Evolutionary conservation across 331 rosid species (phyloP).

Genomic region (Arachis monticola): DNA sequence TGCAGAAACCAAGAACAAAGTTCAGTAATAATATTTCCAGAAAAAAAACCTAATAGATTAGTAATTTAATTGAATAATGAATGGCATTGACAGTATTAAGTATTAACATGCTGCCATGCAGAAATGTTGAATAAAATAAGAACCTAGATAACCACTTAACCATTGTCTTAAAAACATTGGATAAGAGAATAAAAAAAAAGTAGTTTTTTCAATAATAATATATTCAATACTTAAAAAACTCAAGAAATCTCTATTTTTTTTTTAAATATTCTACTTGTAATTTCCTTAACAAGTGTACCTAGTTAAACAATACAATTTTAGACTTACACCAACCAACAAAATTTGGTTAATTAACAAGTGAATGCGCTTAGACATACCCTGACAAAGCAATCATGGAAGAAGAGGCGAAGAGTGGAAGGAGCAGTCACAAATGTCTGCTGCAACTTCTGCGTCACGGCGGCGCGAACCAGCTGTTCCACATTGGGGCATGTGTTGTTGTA

Average conservation of each 20-base stretch:
- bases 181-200: too few relatives aligned
- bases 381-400: slow-evolving; percentile 77
- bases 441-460: slow-evolving; percentile 61
- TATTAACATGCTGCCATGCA: not conserved
- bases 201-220: too few relatives aligned
- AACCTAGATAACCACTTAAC: too few relatives aligned
- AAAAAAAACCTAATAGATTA: not conserved
- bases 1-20: not conserved
- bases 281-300: too few relatives aligned
- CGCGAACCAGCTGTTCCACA: slow-evolving; percentile 58
- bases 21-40: not conserved
- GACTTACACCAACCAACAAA: not conserved
- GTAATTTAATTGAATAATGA: not conserved
- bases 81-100: not conserved
- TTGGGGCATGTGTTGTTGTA: slow-evolving; percentile 61
- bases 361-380: slow-evolving; percentile 40
- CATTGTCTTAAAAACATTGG: too few relatives aligned
- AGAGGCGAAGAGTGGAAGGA: slow-evolving; percentile 74
- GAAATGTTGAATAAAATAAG: not conserved
- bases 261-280: too few relatives aligned
- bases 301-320: not conserved
- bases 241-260: too few relatives aligned
- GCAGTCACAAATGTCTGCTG: slow-evolving; percentile 76
- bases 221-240: too few relatives aligned
- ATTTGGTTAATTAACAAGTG: not conserved